Percentiles rank a stretch among this genome's conserved stretches.
Conservation (phyloP, 352 stramenopile species). For the Phytophthora pinifolia region DNA sequence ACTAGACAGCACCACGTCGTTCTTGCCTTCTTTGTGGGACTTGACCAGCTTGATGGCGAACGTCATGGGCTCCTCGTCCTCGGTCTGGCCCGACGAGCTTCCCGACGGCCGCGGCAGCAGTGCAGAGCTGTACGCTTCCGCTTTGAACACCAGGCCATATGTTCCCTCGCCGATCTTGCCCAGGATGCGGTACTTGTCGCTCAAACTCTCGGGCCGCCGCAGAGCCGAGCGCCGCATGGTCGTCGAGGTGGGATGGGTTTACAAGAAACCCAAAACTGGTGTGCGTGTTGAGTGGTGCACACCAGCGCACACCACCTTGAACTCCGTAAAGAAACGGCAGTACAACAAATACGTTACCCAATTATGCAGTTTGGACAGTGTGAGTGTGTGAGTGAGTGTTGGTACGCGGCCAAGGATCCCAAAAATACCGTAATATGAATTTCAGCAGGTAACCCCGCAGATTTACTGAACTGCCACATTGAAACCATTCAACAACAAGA, state of each 20-base stretch:
- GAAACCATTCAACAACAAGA: slow-evolving; percentile 12
- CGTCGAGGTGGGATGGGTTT: too few species aligned
- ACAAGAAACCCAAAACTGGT: too few species aligned
- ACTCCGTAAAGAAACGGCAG: slow-evolving; percentile 9
- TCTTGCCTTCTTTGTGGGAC: slow-evolving; percentile 89
- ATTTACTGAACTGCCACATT: not conserved
- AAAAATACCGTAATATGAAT: not conserved
- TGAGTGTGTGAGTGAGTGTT: not conserved
- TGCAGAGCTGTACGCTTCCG: slow-evolving; percentile 60
- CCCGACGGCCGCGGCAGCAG: slow-evolving; percentile 38
- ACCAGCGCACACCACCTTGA: slow-evolving; percentile 2
- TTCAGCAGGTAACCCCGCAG: not conserved
- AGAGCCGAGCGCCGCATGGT: slow-evolving; percentile 63
- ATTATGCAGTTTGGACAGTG: slow-evolving; percentile 1
- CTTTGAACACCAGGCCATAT: slow-evolving; percentile 91
- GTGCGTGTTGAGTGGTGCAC: too few species aligned
- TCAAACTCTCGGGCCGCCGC: slow-evolving; percentile 67
- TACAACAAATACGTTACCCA: too few species aligned
- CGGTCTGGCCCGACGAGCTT: slow-evolving; percentile 15
- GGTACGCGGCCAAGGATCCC: not conserved
- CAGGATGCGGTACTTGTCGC: slow-evolving; percentile 84
- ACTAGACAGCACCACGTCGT: slow-evolving; percentile 88
- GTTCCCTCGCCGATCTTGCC: slow-evolving; percentile 90
- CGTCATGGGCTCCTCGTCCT: slow-evolving; percentile 79
- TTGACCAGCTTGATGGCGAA: slow-evolving; percentile 91